These are phyloP conservation scores for Durusdinium trenchii DNA, from an alignment of 73 alveolate species.

Conservation along the genomic window DNA sequence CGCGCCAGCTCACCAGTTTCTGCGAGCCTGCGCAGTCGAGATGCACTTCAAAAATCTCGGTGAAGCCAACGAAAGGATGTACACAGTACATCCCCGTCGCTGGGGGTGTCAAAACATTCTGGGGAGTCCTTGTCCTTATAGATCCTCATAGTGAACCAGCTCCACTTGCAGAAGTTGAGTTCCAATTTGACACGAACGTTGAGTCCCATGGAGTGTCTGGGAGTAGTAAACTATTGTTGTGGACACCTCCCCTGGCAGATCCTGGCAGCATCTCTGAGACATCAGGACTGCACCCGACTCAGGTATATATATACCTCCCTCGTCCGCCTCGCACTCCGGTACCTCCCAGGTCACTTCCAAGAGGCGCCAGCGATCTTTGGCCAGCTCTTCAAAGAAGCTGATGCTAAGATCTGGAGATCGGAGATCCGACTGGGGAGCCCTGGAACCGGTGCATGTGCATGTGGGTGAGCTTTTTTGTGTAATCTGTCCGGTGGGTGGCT, in stretches of 20 bases:
- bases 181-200: neutral
- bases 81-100: no score
- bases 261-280: neutral
- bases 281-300: neutral
- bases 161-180: no score
- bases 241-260: neutral
- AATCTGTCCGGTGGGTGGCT: neutral
- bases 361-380: constrained; percentile 37
- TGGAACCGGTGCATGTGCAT: no score
- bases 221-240: neutral
- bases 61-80: no score
- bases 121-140: no score
- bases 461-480: no score
- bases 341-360: neutral
- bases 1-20: no score
- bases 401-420: neutral
- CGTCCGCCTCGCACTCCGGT: neutral
- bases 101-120: no score
- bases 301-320: neutral
- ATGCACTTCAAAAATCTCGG: no score
- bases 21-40: no score
- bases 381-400: constrained; percentile 19
- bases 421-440: no score
- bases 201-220: neutral
- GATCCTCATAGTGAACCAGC: no score